Evolutionary conservation across 441 rosid species (phyloP).

Genomic region (Adansonia gregorii): DNA sequence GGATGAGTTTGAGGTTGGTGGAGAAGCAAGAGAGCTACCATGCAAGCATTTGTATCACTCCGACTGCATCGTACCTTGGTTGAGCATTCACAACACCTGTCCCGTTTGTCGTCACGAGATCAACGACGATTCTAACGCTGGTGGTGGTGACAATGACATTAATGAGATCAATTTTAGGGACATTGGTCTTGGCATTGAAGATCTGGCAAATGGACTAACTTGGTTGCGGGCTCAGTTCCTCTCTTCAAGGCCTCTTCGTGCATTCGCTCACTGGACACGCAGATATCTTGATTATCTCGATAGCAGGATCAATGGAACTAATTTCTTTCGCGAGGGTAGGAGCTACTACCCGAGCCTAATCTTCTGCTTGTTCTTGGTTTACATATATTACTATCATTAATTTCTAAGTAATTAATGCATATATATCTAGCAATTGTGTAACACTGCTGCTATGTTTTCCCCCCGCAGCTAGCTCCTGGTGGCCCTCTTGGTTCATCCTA

Average conservation of each 20-base stretch:
- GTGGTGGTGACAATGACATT: not conserved
- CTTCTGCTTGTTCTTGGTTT: constrained; percentile 14
- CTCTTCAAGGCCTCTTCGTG: constrained; percentile 53
- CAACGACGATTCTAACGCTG: constrained; percentile 1
- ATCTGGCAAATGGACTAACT: constrained; percentile 28
- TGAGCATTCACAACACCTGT: constrained; percentile 66
- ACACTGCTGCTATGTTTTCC: not conserved
- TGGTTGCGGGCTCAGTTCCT: constrained; percentile 46
- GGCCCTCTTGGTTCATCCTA: constrained; percentile 41
- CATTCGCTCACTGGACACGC: constrained; percentile 50
- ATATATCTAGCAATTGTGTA: constrained; percentile 9
- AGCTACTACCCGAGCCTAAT: constrained; percentile 11
- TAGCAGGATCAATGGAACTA: constrained; percentile 24
- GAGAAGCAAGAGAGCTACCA: constrained; percentile 54
- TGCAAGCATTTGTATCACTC: constrained; percentile 77
- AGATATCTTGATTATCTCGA: constrained; percentile 35
- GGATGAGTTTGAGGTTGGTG: constrained; percentile 61
- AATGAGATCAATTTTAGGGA: not conserved
- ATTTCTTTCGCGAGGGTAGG: constrained; percentile 36
- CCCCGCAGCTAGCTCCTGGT: constrained; percentile 43
- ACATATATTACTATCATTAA: not conserved
- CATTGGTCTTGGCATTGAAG: constrained; percentile 32
- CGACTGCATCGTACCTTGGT: constrained; percentile 73
- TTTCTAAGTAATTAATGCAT: not conserved
- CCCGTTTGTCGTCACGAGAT: constrained; percentile 69